Percentiles rank a stretch among this genome's conserved stretches.
phyloP scores from a whole-genome alignment of 768 basidiomycete species.

The Phaeolepiota aurea region DNA sequence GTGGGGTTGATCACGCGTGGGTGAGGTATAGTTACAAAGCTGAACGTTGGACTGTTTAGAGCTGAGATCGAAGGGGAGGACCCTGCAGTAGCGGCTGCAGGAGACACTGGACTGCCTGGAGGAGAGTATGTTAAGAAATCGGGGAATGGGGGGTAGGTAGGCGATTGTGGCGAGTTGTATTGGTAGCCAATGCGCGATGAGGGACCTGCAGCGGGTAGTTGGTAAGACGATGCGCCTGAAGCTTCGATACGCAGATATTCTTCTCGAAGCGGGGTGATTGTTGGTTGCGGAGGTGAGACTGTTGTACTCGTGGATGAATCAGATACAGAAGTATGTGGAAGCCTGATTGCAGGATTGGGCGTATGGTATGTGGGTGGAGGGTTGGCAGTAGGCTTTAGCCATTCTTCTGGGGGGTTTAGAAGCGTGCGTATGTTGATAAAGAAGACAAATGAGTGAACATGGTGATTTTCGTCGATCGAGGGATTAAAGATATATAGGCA shows the following conservation, averaged over 20 bases:
- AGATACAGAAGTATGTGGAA: background rate
- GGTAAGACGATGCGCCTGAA: background rate
- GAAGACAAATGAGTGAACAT: conserved; percentile 40
- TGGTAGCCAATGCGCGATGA: background rate
- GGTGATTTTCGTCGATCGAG: conserved; percentile 23
- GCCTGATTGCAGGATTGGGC: background rate
- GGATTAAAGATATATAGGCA: conserved; percentile 39
- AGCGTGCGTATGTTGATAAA: conserved; percentile 38
- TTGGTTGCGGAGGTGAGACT: background rate
- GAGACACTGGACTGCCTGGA: background rate
- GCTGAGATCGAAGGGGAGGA: background rate
- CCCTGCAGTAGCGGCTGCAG: background rate
- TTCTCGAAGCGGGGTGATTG: background rate
- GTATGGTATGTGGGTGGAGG: background rate
- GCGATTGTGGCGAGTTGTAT: background rate
- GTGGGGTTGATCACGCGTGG: conserved; percentile 5
- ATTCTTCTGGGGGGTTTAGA: conserved; percentile 19
- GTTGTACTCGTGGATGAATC: background rate
- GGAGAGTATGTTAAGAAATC: background rate
- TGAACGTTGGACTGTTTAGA: background rate
- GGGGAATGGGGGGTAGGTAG: background rate
- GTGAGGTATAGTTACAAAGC: background rate
- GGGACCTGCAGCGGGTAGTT: background rate
- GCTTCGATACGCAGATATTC: too few relatives aligned
- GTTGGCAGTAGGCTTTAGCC: conserved; percentile 9